A percentile compares a stretch with the other conserved stretches of the same genome.
Evolutionary conservation across 2,329 filamentous ascomycete species (phyloP).

Genomic region (Alternaria alternata): DNA sequence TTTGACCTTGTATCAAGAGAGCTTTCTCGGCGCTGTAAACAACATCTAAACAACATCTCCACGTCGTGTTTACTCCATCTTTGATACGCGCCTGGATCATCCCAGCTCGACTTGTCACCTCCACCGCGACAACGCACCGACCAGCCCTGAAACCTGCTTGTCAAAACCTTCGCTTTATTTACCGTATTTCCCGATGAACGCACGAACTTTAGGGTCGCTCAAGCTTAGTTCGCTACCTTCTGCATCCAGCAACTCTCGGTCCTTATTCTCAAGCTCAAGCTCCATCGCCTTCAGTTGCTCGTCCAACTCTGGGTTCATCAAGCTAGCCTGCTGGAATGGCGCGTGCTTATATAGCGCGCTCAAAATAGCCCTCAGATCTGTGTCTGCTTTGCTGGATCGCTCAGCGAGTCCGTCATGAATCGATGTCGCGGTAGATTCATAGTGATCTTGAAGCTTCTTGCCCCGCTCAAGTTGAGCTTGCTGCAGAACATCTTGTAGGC

Average conservation of each 20-base stretch:
- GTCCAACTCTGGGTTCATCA: conserved; percentile 39
- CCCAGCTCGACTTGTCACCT: conserved; percentile 3
- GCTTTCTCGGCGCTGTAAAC: conserved; percentile 1
- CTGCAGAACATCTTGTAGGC: conserved; percentile 39
- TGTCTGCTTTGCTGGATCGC: conserved; percentile 48
- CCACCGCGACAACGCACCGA: conserved; percentile 15
- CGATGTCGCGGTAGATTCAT: conserved; percentile 39
- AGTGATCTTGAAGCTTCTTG: conserved; percentile 47
- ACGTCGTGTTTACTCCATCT: conserved; percentile 6
- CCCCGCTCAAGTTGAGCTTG: conserved; percentile 42
- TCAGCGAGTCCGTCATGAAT: conserved; percentile 47
- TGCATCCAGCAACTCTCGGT: conserved; percentile 49
- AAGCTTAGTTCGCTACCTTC: conserved; percentile 44
- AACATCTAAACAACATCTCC: conserved; percentile 1
- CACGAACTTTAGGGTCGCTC: conserved; percentile 40
- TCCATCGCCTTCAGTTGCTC: conserved; percentile 48
- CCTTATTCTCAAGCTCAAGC: conserved; percentile 47
- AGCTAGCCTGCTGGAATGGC: conserved; percentile 37
- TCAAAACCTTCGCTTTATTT: conserved; percentile 17
- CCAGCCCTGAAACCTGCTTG: background rate
- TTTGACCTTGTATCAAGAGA: background rate
- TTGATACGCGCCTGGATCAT: conserved; percentile 7
- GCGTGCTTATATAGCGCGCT: conserved; percentile 51
- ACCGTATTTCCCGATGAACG: conserved; percentile 45
- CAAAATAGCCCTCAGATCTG: conserved; percentile 48